These are phyloP conservation scores for Trypanosoma vivax DNA, from an alignment of 208 protist species.

Conservation along the genomic window DNA sequence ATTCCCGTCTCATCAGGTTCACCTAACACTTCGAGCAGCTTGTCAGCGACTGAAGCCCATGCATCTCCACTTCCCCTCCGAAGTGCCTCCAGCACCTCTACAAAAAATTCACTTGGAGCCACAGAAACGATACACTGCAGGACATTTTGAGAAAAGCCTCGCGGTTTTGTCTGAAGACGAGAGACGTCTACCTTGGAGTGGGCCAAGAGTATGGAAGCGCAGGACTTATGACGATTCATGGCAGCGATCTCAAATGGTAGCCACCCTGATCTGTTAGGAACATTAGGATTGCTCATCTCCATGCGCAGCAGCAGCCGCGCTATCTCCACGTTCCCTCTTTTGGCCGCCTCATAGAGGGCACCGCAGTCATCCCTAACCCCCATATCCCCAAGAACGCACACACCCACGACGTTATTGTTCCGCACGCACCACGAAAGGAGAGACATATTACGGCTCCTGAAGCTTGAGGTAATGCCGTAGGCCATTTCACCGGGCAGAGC, in stretches of 20 bases:
- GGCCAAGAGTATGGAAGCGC: slow-evolving; percentile 46
- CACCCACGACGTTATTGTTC: slow-evolving; percentile 51
- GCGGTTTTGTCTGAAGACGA: neutral
- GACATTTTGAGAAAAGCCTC: neutral
- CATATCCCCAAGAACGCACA: slow-evolving; percentile 71
- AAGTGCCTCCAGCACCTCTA: slow-evolving; percentile 36
- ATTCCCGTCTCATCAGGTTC: slow-evolving; percentile 37
- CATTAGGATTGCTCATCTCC: slow-evolving; percentile 53
- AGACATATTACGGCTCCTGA: neutral
- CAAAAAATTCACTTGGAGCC: slow-evolving; percentile 35
- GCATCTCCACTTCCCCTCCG: slow-evolving; percentile 11
- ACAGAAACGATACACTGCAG: slow-evolving; percentile 40
- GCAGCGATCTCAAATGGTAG: slow-evolving; percentile 70
- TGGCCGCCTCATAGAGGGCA: slow-evolving; percentile 53
- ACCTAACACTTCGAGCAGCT: slow-evolving; percentile 36
- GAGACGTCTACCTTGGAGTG: slow-evolving; percentile 23
- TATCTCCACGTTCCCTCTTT: slow-evolving; percentile 35
- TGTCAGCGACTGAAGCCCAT: slow-evolving; percentile 18
- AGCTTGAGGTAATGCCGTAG: slow-evolving; percentile 1
- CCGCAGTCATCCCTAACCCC: slow-evolving; percentile 64
- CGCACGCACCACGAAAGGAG: slow-evolving; percentile 63
- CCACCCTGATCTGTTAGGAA: slow-evolving; percentile 19
- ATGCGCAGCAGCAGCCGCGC: slow-evolving; percentile 62
- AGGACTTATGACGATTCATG: slow-evolving; percentile 28
- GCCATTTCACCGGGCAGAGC: slow-evolving; percentile 26